Base-by-base conservation (phyloP, 495 filamentous ascomycete genomes). In the Chaetomium fimeti region DNA sequence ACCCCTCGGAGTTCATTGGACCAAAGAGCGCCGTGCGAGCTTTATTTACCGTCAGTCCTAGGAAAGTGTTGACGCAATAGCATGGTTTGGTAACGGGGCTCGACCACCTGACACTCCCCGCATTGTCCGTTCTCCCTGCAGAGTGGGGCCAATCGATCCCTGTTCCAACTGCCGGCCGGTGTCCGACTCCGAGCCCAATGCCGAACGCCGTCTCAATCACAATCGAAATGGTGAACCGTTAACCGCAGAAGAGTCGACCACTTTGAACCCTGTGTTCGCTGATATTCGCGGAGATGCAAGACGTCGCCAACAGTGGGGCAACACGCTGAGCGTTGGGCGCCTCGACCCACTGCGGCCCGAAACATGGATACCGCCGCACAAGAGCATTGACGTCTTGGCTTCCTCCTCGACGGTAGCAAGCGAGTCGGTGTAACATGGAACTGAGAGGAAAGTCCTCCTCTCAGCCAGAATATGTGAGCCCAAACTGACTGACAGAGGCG, bases 101-200 rank as follows among this genome's bases (percentile, higher is more conserved):
- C 13, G 60, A 28, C 28, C 60, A 62, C 60, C 60, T 62, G 60
- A 62, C 49, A 45, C 60, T 55, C 60, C 60, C 60, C 60, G 60
- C 60, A 62, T 62, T 55, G 49, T 36, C 45, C 45, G 4, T 5
- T 22, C 38, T 24, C 48, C 15, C 27, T 22, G 42, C 43, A 48
- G 43, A 32, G 42, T 25, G 57, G 54, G 57, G 27, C 18, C 43
- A n/a, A 45, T 36, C 32, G 6, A 58, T 27, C 38, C 55, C 16
- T 48, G 27, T n/a, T 59, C 38, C 57, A 32, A 60, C 13, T 60
- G 54, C 36, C 54, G 54, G 32, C 5, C 32, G 32, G 22, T 57
- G 54, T 55, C 52, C 28, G 5, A n/a, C 52, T 20, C 28, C 11
- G 52, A 32, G 24, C 16, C 22, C 16, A 32, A 20, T 28, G 4